Base-by-base conservation (phyloP, 805 yeast genomes). In the Tetrapisispora taiwanensis region DNA sequence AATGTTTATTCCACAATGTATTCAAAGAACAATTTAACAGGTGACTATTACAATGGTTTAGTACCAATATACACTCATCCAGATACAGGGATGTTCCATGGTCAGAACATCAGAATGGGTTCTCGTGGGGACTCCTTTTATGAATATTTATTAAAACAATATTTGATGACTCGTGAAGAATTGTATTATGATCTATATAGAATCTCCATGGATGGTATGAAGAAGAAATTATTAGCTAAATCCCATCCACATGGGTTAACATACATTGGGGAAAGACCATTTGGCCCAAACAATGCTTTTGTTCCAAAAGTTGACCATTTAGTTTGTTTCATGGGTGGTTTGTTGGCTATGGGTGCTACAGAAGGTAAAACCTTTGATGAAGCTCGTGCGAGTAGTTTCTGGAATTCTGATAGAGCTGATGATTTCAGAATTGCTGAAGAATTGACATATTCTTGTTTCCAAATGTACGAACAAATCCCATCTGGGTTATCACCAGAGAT, bases 51-150 rank as follows among this genome's bases (percentile, higher is more conserved):
- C 41, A 87, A 79, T 54, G 96, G 95, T 0, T 70, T 89, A 35
- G 95, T 76, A 3, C 95, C 97, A 3, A 85, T 87, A 37, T 84
- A 70, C 56, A 78, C 89, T 31, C 68, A 76, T 31, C 92, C 95
- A 8, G 81, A 78, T 35, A 73, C 81, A 0, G 96, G 92, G 5
- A 67, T 69, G 48, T 87, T 76, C 60, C 75, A 69, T 47, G 87
- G 87, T 0, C 54, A 59, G 1, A 63, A 74, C 43, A 85, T 90
- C 48, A 74, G 96, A 50, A 67, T 89, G 45, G 97, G 97, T 0
- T 83, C 95, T 0, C 72, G 96, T 52, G 97, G 95, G 39, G 97
- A 88, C 63, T 85, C 95, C 0, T 89, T 88, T 60, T 88, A 89
- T 58, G 96, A 89, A 65, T 87, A 87, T 59, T 68, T 89, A 37